Base-by-base conservation (phyloP, 176 grass and related monocot species). In the Oryza officinalis region DNA sequence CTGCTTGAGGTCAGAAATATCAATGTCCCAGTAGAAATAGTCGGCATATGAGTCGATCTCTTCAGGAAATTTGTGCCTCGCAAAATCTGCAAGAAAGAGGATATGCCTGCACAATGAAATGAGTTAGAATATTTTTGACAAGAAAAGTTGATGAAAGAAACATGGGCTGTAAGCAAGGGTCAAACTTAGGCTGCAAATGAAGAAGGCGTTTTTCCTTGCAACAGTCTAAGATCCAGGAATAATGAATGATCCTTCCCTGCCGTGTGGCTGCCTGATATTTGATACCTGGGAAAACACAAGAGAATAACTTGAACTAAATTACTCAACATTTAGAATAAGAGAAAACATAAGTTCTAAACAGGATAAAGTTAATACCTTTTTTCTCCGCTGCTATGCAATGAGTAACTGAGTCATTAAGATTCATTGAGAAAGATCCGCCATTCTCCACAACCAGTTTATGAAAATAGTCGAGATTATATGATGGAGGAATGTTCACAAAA, bases 381-480 rank as follows among this genome's bases (percentile, higher is more conserved):
- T 95, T 95, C 65, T 98, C 95, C 0, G 92, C 79, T 28, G 91
- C 91, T 74, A 98, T 93, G 54, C 89, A 91, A 69, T 95, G 92
- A 46, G 92, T 98, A 80, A 98, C 89, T 23, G 95, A 93, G 67
- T 94, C 89, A 87, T 95, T 98, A 72, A 98, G 86, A 98, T 98
- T 98, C 95, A 98, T 98, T 3, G 95, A 92, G 72, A 98, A 98
- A 57, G 89, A 88, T 74, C 92, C 95, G 7, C 95, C 95, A 80
- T 98, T 98, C 88, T 98, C 92, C 72, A 88, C 88, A 78, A 98
- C 95, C 71, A 93, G 27, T 84, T 95, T 95, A 77, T 98, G 96
- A 86, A 95, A 95, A 77, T 94, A 88, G 65, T 95, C 96, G 6
- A 95, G 82, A 84, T 88, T 88, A 83, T 92, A 93, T 78, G 91